Evolutionary conservation across 2,329 filamentous ascomycete genomes (phyloP).

Genomic region (Fusarium denticulatum): DNA sequence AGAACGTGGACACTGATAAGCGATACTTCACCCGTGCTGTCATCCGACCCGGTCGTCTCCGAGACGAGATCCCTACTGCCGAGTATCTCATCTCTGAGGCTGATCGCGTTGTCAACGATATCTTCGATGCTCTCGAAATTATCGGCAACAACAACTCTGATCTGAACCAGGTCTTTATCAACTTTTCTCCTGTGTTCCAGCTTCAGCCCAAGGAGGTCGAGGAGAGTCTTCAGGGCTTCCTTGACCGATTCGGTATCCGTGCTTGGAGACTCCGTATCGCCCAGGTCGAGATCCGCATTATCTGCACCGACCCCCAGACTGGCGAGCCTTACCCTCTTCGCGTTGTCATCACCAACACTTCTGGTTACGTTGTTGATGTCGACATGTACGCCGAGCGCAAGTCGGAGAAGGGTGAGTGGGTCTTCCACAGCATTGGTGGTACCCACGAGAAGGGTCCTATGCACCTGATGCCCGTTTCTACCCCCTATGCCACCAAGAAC

Average conservation of each 20-base stretch:
- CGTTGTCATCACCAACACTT: constrained; percentile 97
- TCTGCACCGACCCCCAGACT: constrained; percentile 90
- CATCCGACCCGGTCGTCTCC: constrained; percentile 90
- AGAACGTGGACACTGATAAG: constrained; percentile 95
- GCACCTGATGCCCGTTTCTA: constrained; percentile 90
- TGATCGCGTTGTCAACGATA: constrained; percentile 96
- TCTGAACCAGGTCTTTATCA: constrained; percentile 99
- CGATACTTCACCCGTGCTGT: constrained; percentile 98
- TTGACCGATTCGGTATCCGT: constrained; percentile 94
- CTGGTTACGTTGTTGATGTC: constrained; percentile 95
- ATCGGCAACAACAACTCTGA: constrained; percentile 99
- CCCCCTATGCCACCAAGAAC: constrained; percentile 97
- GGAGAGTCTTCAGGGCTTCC: constrained; percentile 90
- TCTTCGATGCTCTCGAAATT: constrained; percentile 96
- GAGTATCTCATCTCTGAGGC: constrained; percentile 98
- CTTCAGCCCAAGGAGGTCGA: constrained; percentile 90
- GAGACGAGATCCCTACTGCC: constrained; percentile 97
- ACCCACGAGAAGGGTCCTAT: constrained; percentile 95
- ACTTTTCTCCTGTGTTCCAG: constrained; percentile 97
- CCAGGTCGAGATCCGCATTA: constrained; percentile 96
- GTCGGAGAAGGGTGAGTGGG: constrained; percentile 97
- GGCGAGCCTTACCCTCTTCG: constrained; percentile 90
- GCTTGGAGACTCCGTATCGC: constrained; percentile 97
- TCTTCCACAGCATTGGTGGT: constrained; percentile 97
- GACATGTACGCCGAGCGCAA: constrained; percentile 98